Evolutionary conservation across 257 asterid genomes (phyloP).

Genomic region (Fraxinus cuspidata): DNA sequence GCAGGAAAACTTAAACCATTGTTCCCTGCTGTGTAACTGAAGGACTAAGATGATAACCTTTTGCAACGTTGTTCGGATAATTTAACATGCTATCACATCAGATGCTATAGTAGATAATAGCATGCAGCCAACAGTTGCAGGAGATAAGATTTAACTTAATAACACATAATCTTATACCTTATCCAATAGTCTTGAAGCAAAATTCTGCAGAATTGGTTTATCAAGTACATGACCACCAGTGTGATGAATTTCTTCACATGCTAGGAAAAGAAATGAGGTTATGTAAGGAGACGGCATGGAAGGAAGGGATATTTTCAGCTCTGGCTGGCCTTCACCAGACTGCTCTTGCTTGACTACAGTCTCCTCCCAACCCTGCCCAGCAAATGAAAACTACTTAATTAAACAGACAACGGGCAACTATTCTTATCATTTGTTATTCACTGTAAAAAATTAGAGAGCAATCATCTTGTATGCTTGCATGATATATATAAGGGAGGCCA

Average conservation of each 20-base stretch:
- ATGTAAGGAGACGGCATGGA: slow-evolving; percentile 91
- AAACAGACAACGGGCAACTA: slow-evolving; percentile 18
- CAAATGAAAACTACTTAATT: slow-evolving; percentile 25
- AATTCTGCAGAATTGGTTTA: slow-evolving; percentile 73
- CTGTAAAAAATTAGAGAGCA: neutral
- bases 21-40: neutral
- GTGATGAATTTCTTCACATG: slow-evolving; percentile 94
- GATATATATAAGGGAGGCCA: slow-evolving; percentile 14
- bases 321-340: slow-evolving; percentile 65
- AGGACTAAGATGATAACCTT: neutral
- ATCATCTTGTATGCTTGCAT: slow-evolving; percentile 18
- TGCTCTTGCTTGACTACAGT: slow-evolving; percentile 82
- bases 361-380: slow-evolving; percentile 97
- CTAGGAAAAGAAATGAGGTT: slow-evolving; percentile 73
- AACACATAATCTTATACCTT: slow-evolving; percentile 56
- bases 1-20: neutral
- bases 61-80: slow-evolving; percentile 8
- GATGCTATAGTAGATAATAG: neutral
- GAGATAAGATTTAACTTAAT: slow-evolving; percentile 5
- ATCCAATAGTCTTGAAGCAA: slow-evolving; percentile 68
- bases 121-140: slow-evolving; percentile 20
- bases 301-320: slow-evolving; percentile 88
- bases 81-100: slow-evolving; percentile 11
- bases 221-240: slow-evolving; percentile 99
- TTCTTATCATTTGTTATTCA: neutral